These are phyloP conservation scores for Ustilago vetiveriae DNA, from an alignment of 1,284 basidiomycete genomes.

Conservation along the genomic window DNA sequence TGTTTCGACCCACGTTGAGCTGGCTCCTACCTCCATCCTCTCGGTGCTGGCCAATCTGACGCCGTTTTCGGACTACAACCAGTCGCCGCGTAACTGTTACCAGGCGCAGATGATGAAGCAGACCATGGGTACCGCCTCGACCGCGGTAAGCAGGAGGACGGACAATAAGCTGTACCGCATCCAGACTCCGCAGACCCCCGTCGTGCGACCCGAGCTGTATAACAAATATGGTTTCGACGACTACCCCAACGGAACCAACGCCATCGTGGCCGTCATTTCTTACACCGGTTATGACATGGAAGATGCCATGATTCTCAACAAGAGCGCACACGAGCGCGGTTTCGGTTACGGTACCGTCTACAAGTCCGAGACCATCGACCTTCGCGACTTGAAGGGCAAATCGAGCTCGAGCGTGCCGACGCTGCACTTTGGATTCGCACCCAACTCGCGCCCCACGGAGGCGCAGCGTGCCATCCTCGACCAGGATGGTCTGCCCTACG, in stretches of 20 bases:
- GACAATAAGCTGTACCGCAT: slow-evolving; percentile 99
- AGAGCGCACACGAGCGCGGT: slow-evolving; percentile 96
- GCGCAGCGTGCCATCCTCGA: slow-evolving; percentile 74
- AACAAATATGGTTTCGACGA: slow-evolving; percentile 98
- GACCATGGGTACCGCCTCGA: slow-evolving; percentile 98
- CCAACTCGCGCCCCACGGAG: slow-evolving; percentile 58
- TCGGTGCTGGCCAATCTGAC: slow-evolving; percentile 77
- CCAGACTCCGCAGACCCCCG: slow-evolving; percentile 92
- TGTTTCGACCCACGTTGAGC: slow-evolving; percentile 86
- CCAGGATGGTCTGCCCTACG: slow-evolving; percentile 82
- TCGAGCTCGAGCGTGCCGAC: slow-evolving; percentile 68
- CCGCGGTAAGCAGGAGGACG: slow-evolving; percentile 86
- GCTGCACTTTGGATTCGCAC: slow-evolving; percentile 83
- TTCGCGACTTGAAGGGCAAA: slow-evolving; percentile 75
- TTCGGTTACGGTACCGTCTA: slow-evolving; percentile 97
- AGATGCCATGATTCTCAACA: slow-evolving; percentile 99
- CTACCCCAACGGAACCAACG: slow-evolving; percentile 98
- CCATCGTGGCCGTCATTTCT: slow-evolving; percentile 97
- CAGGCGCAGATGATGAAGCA: slow-evolving; percentile 97
- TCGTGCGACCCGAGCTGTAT: slow-evolving; percentile 91
- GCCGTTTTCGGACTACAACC: slow-evolving; percentile 92
- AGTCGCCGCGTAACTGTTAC: slow-evolving; percentile 74
- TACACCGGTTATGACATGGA: slow-evolving; percentile 99
- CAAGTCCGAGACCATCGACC: slow-evolving; percentile 91
- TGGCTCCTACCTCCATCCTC: slow-evolving; percentile 92